Evolutionary conservation across 2,329 filamentous ascomycete species (phyloP).

Genomic region (Aspergillus persii): DNA sequence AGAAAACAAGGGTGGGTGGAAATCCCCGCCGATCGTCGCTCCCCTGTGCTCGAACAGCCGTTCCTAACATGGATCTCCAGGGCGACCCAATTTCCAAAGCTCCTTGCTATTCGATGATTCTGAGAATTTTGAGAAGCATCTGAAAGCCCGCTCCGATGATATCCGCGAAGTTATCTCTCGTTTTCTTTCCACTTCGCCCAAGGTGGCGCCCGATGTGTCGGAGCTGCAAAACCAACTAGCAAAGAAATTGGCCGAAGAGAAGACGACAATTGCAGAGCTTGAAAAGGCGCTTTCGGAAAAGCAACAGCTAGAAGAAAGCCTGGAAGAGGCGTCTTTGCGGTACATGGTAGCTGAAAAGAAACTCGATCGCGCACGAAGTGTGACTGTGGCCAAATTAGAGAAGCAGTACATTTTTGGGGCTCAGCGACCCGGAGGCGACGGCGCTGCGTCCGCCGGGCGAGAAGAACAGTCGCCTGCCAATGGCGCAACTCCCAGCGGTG

Average conservation of each 20-base stretch:
- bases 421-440: conserved; percentile 47
- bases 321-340: conserved; percentile 83
- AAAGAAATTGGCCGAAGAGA: conserved; percentile 74
- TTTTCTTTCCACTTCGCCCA: conserved; percentile 55
- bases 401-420: conserved; percentile 77
- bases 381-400: conserved; percentile 87
- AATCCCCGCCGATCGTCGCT: not conserved
- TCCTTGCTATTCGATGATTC: conserved; percentile 56
- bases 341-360: conserved; percentile 97
- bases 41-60: not conserved
- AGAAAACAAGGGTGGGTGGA: conserved; percentile 29
- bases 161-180: conserved; percentile 73
- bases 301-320: conserved; percentile 77
- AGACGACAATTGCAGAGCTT: conserved; percentile 72
- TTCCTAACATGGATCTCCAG: conserved; percentile 4
- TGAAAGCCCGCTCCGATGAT: conserved; percentile 70
- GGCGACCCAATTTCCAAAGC: conserved; percentile 46
- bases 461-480: conserved; percentile 55
- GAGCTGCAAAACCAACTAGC: conserved; percentile 74
- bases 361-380: conserved; percentile 82
- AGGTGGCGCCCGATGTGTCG: conserved; percentile 64
- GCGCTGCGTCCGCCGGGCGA: conserved; percentile 49
- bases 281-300: conserved; percentile 76
- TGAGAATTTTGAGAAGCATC: conserved; percentile 70
- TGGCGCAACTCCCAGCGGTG: conserved; percentile 52